Base-by-base conservation (phyloP, 2,329 filamentous ascomycete genomes). In the Apiospora arundinis region DNA sequence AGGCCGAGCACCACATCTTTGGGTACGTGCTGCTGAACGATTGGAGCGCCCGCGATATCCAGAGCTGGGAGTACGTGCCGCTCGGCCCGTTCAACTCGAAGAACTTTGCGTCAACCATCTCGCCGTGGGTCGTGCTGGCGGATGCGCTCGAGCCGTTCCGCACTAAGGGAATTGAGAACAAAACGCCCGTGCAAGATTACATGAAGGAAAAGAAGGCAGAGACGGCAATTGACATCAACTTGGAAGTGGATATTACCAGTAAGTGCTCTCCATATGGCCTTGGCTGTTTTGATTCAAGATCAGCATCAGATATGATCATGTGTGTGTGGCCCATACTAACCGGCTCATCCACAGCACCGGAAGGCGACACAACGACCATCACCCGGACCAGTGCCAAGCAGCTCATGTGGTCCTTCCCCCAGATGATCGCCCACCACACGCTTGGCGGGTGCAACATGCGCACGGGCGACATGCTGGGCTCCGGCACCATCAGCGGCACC, bases 1-100 rank as follows among this genome's bases (percentile, higher is more conserved):
- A 91, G 63, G 93, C 93, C 0, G 90, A 91, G 69, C 88, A 93
- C 23, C 86, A 91, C 76, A 86, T 97, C 40, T 96, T 96, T 77
- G 94, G 94, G 18, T 86, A 94, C 37, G 93, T 96, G 0, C 82
- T 97, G 71, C 88, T 97, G 86, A 97, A 97, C 76, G 94, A 97
- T 81, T 97, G 94, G 94, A 94, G 91, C 70, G 93, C 93, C 5
- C 85, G 93, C 74, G 93, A 96, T 76, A 91, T 96, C 68, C 94
- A 97, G 79, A 88, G 88, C 0, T 96, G 93, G 93, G 94, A 97
- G 81, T 95, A 95, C 75, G 87, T 95, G 11, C 94, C 94, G 0
- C 83, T 95, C 9, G 94, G 94, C 0, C 93, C 93, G 0, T 95
- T 96, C 83, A 95, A 93, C 73, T 87, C 90, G 32, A 96, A 97